Conservation (phyloP, 1,284 basidiomycete genomes). For the Ceratobasidium sp. region DNA sequence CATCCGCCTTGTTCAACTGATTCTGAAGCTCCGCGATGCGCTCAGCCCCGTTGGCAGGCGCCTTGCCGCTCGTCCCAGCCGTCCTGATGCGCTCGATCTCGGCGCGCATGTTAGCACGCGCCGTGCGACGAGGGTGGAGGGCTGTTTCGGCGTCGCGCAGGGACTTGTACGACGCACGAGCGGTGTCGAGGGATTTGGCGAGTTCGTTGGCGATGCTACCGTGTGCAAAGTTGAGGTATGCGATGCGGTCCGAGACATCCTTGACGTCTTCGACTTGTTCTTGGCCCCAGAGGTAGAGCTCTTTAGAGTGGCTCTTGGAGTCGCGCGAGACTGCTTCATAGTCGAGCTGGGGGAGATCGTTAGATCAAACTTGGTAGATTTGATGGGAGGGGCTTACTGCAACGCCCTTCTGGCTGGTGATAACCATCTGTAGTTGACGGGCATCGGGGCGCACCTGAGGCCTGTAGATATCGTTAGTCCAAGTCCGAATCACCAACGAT, state of each 20-base stretch:
- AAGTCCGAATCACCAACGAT: constrained; percentile 17
- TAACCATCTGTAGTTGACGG: constrained; percentile 57
- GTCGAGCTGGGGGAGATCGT: constrained; percentile 58
- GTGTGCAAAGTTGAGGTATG: constrained; percentile 78
- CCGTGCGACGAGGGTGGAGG: constrained; percentile 68
- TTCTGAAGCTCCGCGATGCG: constrained; percentile 71
- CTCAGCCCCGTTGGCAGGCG: constrained; percentile 62
- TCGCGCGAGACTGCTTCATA: constrained; percentile 72
- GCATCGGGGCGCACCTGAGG: constrained; percentile 44
- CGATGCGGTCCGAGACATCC: constrained; percentile 77
- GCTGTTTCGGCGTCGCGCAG: constrained; percentile 73
- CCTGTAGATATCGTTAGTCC: constrained; percentile 13
- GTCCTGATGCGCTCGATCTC: constrained; percentile 74
- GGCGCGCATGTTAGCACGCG: constrained; percentile 64
- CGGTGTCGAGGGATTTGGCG: constrained; percentile 66
- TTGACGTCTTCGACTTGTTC: constrained; percentile 72
- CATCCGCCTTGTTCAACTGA: constrained; percentile 69
- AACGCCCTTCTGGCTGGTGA: constrained; percentile 78
- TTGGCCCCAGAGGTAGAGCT: constrained; percentile 83
- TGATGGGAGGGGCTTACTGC: constrained; percentile 51
- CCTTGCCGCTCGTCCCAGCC: constrained; percentile 58
- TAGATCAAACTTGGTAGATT: neutral
- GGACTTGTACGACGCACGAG: constrained; percentile 72
- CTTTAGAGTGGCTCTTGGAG: constrained; percentile 76
- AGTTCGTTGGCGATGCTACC: constrained; percentile 71